A percentile compares a stretch with the other conserved stretches of the same genome.
These are phyloP conservation scores for Pichia manshurica DNA, from an alignment of 805 yeast genomes.

Conservation along the genomic window DNA sequence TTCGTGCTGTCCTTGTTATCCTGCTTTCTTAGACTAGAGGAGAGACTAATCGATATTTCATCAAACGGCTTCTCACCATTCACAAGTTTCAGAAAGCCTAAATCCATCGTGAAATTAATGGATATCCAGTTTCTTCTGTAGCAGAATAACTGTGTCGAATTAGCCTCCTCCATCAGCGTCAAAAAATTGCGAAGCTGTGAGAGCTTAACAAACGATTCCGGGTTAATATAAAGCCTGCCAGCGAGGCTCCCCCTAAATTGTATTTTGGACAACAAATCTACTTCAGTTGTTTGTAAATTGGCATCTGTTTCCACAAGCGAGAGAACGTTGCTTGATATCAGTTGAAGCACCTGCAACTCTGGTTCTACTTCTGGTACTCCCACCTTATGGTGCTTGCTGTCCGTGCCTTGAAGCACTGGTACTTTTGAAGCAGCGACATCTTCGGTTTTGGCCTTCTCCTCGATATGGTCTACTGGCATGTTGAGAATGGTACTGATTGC, in stretches of 20 bases:
- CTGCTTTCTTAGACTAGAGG: neutral
- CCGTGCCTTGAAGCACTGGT: too few relatives aligned
- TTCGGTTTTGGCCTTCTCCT: too few relatives aligned
- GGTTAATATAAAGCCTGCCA: conserved; percentile 11
- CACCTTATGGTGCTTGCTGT: too few relatives aligned
- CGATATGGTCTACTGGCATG: too few relatives aligned
- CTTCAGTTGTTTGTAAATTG: too few relatives aligned
- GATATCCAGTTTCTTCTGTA: conserved; percentile 13
- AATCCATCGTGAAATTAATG: too few relatives aligned
- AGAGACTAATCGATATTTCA: neutral
- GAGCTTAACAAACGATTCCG: conserved; percentile 2
- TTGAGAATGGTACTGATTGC: too few relatives aligned
- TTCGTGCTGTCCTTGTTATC: neutral
- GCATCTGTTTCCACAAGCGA: neutral
- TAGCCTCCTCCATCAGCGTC: neutral
- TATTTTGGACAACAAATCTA: neutral
- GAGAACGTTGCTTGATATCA: neutral
- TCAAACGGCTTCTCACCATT: neutral
- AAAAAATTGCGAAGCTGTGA: neutral
- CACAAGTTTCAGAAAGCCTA: neutral
- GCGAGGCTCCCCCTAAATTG: neutral
- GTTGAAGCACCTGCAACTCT: neutral
- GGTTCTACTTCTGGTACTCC: too few relatives aligned
- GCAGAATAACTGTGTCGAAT: conserved; percentile 8
- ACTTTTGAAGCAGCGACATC: too few relatives aligned